A percentile compares a stretch with the other conserved stretches of the same genome.
These are phyloP conservation scores for Populus pruinosa DNA, from an alignment of 345 rosid species.

Conservation along the genomic window DNA sequence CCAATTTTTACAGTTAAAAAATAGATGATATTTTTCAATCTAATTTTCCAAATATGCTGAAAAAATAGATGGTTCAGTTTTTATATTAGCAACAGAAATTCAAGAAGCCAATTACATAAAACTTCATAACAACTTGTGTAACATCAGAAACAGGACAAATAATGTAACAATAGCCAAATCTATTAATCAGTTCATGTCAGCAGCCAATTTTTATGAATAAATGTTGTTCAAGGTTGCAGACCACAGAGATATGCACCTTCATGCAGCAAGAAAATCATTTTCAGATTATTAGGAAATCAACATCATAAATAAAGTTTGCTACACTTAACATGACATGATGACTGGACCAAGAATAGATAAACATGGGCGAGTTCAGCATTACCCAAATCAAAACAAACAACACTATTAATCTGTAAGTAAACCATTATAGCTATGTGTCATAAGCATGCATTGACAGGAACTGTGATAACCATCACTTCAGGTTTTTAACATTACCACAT, in stretches of 20 bases:
- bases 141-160: not conserved
- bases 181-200: not conserved
- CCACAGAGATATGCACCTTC: not conserved
- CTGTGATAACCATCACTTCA: not conserved
- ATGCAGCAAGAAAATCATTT: not conserved
- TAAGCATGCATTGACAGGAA: slow-evolving; percentile 2
- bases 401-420: not conserved
- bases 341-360: not conserved
- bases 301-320: not conserved
- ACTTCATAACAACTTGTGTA: not conserved
- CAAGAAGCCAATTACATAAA: not conserved
- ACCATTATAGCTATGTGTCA: not conserved
- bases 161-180: not conserved
- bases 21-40: not conserved
- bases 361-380: not conserved
- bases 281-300: not conserved
- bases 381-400: not conserved
- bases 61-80: not conserved
- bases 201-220: not conserved
- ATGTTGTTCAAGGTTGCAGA: not conserved
- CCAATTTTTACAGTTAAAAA: not conserved
- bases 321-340: not conserved
- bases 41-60: not conserved
- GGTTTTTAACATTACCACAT: slow-evolving; percentile 67
- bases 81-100: not conserved